phyloP scores from a whole-genome alignment of 1,284 basidiomycete genomes.

The Peniophora sp. region DNA sequence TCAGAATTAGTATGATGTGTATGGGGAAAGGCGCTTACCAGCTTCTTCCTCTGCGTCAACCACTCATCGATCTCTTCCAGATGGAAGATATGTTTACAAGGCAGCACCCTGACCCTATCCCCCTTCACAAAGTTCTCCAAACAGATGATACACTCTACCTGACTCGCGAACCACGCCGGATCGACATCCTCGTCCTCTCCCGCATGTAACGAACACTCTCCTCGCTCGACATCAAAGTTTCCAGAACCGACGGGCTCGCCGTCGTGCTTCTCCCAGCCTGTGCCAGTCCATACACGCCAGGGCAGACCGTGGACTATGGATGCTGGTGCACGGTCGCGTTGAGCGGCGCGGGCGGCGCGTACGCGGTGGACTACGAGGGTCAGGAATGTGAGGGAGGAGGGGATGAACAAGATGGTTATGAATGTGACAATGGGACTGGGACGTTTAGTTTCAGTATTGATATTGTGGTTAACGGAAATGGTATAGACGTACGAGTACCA shows the following conservation, averaged over 20 bases:
- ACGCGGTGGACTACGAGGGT: constrained; percentile 77
- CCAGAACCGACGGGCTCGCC: constrained; percentile 17
- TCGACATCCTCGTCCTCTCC: constrained; percentile 19
- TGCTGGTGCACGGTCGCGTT: constrained; percentile 75
- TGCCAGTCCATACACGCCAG: constrained; percentile 74
- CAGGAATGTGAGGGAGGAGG: constrained; percentile 72
- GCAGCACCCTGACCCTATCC: constrained; percentile 81
- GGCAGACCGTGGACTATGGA: constrained; percentile 68
- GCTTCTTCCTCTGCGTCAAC: constrained; percentile 83
- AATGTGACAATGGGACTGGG: constrained; percentile 72
- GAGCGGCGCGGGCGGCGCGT: constrained; percentile 66
- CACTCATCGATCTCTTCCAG: constrained; percentile 83
- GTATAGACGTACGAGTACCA: constrained; percentile 68
- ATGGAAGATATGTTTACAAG: constrained; percentile 87
- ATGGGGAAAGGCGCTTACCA: constrained; percentile 43
- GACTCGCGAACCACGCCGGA: constrained; percentile 67
- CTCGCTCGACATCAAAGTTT: constrained; percentile 18
- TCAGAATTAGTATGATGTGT: not conserved
- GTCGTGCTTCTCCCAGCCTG: constrained; percentile 71
- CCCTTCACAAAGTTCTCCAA: constrained; percentile 78
- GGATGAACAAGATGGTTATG: constrained; percentile 71
- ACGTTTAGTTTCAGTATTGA: constrained; percentile 4
- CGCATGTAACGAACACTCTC: constrained; percentile 14
- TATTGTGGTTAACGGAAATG: constrained; percentile 9
- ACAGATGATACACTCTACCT: constrained; percentile 85